Conservation (phyloP, 805 yeast species). For the Wickerhamiella kurtzmanii region DNA sequence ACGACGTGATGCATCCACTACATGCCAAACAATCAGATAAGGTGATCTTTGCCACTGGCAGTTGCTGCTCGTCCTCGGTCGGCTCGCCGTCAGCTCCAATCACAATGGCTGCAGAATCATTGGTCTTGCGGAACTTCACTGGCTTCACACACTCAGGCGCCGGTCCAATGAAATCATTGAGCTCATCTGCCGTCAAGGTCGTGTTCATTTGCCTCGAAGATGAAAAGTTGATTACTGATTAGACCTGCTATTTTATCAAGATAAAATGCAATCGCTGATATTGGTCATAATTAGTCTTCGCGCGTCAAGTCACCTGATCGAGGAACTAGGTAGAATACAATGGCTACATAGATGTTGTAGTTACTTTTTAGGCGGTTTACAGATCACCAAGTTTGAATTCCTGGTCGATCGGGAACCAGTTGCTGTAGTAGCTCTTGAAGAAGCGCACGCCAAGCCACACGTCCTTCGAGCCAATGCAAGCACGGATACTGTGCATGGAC, state of each 20-base stretch:
- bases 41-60: slow-evolving; percentile 63
- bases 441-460: slow-evolving; percentile 60
- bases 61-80: slow-evolving; percentile 50
- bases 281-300: not conserved
- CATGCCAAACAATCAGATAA: slow-evolving; percentile 92
- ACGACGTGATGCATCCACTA: slow-evolving; percentile 91
- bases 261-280: not conserved
- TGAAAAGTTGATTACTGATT: not conserved
- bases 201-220: slow-evolving; percentile 54
- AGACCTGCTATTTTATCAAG: no score
- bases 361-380: slow-evolving; percentile 3
- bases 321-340: not conserved
- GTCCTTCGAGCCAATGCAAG: slow-evolving; percentile 66
- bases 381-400: slow-evolving; percentile 22
- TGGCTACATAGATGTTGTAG: not conserved
- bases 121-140: slow-evolving; percentile 33
- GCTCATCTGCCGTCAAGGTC: slow-evolving; percentile 71
- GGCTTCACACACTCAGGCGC: slow-evolving; percentile 94
- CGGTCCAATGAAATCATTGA: slow-evolving; percentile 92
- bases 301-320: not conserved
- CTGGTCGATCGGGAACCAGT: slow-evolving; percentile 45
- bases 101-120: slow-evolving; percentile 38
- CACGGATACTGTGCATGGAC: slow-evolving; percentile 79
- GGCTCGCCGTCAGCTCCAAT: slow-evolving; percentile 47
- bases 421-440: slow-evolving; percentile 52